Conservation (phyloP, 805 yeast species). For the Tetrapisispora fleetii region DNA sequence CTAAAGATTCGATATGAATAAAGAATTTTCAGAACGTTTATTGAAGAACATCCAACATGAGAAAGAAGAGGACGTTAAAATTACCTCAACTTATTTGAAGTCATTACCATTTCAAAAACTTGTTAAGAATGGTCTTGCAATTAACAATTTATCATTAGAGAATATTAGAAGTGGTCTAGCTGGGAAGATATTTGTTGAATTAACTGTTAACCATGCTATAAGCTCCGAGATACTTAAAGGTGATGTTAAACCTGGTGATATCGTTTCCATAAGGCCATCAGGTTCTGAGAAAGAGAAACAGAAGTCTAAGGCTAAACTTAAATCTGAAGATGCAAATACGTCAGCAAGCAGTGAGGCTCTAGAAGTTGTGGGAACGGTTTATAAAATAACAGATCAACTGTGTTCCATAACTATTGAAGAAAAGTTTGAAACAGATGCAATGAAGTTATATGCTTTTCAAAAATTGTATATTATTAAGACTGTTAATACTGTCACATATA, state of each 20-base stretch:
- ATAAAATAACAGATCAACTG: conserved; percentile 38
- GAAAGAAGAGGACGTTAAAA: conserved; percentile 42
- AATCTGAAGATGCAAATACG: conserved; percentile 15
- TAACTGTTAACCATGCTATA: conserved; percentile 43
- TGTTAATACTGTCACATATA: conserved; percentile 60
- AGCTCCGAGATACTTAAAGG: conserved; percentile 35
- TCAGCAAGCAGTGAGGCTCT: conserved; percentile 14
- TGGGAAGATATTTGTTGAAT: conserved; percentile 49
- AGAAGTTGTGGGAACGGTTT: conserved; percentile 55
- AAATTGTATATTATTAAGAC: conserved; percentile 33
- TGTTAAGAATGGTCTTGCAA: conserved; percentile 66
- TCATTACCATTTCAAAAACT: conserved; percentile 52
- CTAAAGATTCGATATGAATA: conserved; percentile 15
- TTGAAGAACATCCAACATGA: conserved; percentile 38
- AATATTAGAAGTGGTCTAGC: conserved; percentile 68
- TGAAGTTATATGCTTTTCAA: conserved; percentile 29
- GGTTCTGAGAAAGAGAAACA: conserved; percentile 20
- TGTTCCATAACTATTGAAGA: conserved; percentile 57
- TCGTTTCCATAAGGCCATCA: conserved; percentile 46
- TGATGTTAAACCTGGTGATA: conserved; percentile 63
- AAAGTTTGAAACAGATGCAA: conserved; percentile 41
- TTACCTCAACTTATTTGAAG: conserved; percentile 35
- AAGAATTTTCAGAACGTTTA: conserved; percentile 31
- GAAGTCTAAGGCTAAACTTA: conserved; percentile 9
- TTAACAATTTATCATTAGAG: conserved; percentile 51